Evolutionary conservation across 106 monocot species (phyloP), one percentile per base, ranked within the genome.

Genomic region (Cymbidium sinense): DNA sequence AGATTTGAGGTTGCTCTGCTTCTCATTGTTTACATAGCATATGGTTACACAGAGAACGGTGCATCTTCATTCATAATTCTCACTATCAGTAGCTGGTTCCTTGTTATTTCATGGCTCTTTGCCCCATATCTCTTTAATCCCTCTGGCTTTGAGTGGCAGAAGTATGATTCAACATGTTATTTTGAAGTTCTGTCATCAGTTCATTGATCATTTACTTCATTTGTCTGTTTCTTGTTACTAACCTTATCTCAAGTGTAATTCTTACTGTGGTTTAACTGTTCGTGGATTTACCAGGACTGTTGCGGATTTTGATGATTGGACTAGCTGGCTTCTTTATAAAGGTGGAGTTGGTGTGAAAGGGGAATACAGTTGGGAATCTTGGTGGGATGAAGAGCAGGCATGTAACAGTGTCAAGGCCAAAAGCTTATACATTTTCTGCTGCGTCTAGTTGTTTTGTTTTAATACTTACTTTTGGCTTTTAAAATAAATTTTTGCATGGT

Each of bases 351-450:
- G 98, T 19, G 88, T 98, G 12, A 94, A 90, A 81, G 91, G 91
- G 10, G 92, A 92, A 6, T 73, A 83, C 7, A 98, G 98, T 54
- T 98, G 98, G 98, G 98, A 98, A 83, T 94, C 98, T 30, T 98
- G 98, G 98, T 98, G 94, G 94, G 91, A 94, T 44, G 98, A 98
- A 73, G 98, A 98, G 67, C 98, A 98, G 90, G 98, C 90, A 69
- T 69, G 69, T 69, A 13, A 69, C 29, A 31, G 28, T 69, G 1
- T 31, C 34, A 69, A 69, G 11, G 15, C 69, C 15, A 31, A 17
- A 69, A 34, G 5, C 15, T 69, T 15, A 11, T 69, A 11, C 28
- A 33, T 27, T 61, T 27, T 23, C 61, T 61, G 27, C 23, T 61
- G 27, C 15, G 13, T 47, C 47, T 47, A 47, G 2, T 13, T 11